Evolutionary conservation across 2,329 filamentous ascomycete species (phyloP), one percentile per base, ranked within the genome.

Genomic region (Pyrenophora seminiperda): DNA sequence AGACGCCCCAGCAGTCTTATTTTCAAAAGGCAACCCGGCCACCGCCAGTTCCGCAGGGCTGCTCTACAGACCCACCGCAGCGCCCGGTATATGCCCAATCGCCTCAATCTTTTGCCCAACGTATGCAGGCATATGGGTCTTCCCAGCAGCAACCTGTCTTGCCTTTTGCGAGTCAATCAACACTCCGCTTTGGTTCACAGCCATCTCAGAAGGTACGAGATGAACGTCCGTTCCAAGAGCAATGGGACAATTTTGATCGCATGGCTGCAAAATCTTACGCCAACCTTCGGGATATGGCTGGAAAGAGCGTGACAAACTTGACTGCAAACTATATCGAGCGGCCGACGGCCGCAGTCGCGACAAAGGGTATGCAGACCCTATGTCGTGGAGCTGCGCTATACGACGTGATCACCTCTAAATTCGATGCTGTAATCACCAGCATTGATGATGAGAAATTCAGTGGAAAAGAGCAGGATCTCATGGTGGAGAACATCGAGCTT

Each of bases 371-470:
- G 40, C 66, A 70, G 34, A 68, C 67, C 37, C 58, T 77, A 43
- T 75, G 67, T 46, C 75, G 70, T 55, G 73, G 68, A 17, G 73
- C 67, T 19, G 76, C 67, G 5, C 70, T 83, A 14, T 84, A 79
- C 60, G 83, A 89, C 61, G 75, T 83, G 46, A 81, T 91, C 38
- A 81, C 79, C 11, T 76, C 77, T 3, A 84, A 84, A 43, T 81
- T 92, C 53, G 82, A 90, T 67, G 75, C 83, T 36, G 79, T 90
- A 48, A 83, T 92, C 67, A 90, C 88, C 1, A 78, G 82, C 20
- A 91, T 92, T 47, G 89, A 92, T 67, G 77, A 80, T 15, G 87
- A 89, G 19, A 75, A 69, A 7, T 81, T 81, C 45, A 76, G 71
- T 50, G 79, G 79, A 11, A 72, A 75, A 46, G 77, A 88, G 63